Evolutionary conservation across 208 protist species (phyloP), one percentile per base, ranked within the genome.

Genomic region (Histomonas meleagridis): DNA sequence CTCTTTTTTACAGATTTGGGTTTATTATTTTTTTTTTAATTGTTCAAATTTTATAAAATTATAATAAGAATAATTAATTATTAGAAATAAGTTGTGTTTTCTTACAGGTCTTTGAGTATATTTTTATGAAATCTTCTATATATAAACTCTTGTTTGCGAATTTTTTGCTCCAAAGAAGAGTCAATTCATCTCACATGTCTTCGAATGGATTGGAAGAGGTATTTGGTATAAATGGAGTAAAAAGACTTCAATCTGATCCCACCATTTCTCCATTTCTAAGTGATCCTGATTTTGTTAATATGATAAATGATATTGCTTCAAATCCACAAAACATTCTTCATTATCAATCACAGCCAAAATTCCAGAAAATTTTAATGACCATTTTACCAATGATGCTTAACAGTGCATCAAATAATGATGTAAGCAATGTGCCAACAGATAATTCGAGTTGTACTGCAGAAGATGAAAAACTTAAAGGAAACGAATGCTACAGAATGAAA

Each of bases 241-340:
- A 72, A 72, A 72, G 40, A 32, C 32, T 72, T 2, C 32, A 32
- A 43, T 12, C 14, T 1, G 40, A 72, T 40, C 65, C 65, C 1
- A 40, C n/a, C 10, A 32, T 72, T 23, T 5, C n/a, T 40, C 32
- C 32, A 43, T 72, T 43, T n/a, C 32, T 72, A 1, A 16, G 40
- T 43, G 65, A 72, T 43, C 65, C 65, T 23, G 65, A 72, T 26
- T 72, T 72, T 40, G 9, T 1, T 32, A 12, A 26, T 35, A 72
- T 72, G 65, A 72, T 72, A 14, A 7, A 32, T 35, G 65, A 72
- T 72, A 72, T 72, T 43, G 40, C 32, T 72, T 7, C 32, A 72
- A 72, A 72, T 40, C 65, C 65, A 12, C 65, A 72, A 72, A 72
- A 72, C 40, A 72, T 72, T 72, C n/a, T 72, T 18, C 32, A 72